Base-by-base conservation (phyloP, 2,329 filamentous ascomycete species). In the Botrytis elliptica region DNA sequence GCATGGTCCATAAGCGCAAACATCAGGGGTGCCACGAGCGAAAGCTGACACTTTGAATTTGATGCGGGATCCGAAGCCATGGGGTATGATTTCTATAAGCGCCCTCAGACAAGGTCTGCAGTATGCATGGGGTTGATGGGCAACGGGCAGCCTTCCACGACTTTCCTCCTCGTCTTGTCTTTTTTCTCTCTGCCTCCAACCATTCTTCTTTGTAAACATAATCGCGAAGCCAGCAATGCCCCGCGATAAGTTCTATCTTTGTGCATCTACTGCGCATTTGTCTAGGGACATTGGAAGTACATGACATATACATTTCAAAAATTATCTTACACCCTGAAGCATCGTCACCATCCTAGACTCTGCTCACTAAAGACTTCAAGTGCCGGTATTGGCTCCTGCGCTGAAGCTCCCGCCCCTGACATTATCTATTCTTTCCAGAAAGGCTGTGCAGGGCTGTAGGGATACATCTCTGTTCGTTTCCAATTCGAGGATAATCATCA, bases 241-340 rank as follows among this genome's bases (percentile, higher is more conserved):
- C 78, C 76, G 70, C 77, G 75, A 78, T 74, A 75, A 74, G 74
- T 79, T 78, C 79, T 80, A 79, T 80, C 78, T 79, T 80, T 77
- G 76, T 78, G 76, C 76, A 77, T 74, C 71, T 75, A 77, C 77
- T 79, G 78, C 78, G 78, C 76, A 77, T 59, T 72, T 42, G 69
- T 77, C 75, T 71, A 71, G 71, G 71, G 33, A 74, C 63, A 75
- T 76, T 74, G 73, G 71, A 77, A 75, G 76, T 77, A 75, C 74
- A 77, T 76, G 75, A 74, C 74, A 73, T 75, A 63, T 74, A 59
- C 49, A 73, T 77, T 75, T 75, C 74, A 75, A 75, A 75, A 74
- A 75, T 75, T 76, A 75, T 63, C 69, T 46, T 69, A 65, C 57
- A 66, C 70, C 70, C 66, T 60, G 65, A 72, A 72, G 42, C 64